Percentiles rank a stretch among this genome's conserved stretches.
Conservation (phyloP, 192 early-diverging fungal genomes). For the Entophlyctis helioformis region DNA sequence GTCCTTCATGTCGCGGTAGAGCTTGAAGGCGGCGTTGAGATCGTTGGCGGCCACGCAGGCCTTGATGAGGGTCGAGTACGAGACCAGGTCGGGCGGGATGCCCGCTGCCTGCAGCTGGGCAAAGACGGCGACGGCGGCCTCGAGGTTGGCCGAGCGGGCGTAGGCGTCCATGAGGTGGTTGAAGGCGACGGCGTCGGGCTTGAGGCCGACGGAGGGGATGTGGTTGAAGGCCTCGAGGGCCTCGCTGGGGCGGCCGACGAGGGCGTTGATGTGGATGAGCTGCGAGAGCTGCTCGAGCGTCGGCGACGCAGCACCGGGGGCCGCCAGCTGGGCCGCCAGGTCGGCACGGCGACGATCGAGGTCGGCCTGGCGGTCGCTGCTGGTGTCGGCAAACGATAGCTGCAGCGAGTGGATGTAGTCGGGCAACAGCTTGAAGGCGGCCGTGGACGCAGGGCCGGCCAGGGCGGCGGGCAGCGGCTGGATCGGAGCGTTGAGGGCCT, state of each 20-base stretch:
- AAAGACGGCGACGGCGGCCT: slow-evolving; percentile 51
- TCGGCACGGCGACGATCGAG: too few relatives aligned
- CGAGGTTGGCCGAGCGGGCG: slow-evolving; percentile 48
- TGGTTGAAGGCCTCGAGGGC: slow-evolving; percentile 52
- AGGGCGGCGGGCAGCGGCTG: too few relatives aligned
- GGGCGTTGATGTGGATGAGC: slow-evolving; percentile 43
- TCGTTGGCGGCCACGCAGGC: slow-evolving; percentile 43
- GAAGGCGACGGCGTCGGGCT: slow-evolving; percentile 57
- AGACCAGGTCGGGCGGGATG: slow-evolving; percentile 47
- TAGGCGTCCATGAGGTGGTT: slow-evolving; percentile 74
- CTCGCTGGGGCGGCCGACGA: slow-evolving; percentile 41
- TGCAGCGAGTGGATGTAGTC: too few relatives aligned
- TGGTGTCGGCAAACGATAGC: too few relatives aligned
- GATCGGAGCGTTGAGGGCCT: too few relatives aligned
- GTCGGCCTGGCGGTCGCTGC: too few relatives aligned
- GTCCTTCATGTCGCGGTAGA: slow-evolving; percentile 68
- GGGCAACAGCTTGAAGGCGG: too few relatives aligned
- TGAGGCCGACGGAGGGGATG: slow-evolving; percentile 43
- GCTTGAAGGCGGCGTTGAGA: slow-evolving; percentile 58
- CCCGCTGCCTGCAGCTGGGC: slow-evolving; percentile 39
- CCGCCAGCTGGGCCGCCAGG: too few relatives aligned
- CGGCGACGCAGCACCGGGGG: too few relatives aligned
- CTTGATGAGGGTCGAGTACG: slow-evolving; percentile 63
- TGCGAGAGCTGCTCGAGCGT: slow-evolving; percentile 6
- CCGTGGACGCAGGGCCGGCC: too few relatives aligned